Evolutionary conservation across 805 yeast species (phyloP).

Genomic region (Hanseniaspora valbyensis): DNA sequence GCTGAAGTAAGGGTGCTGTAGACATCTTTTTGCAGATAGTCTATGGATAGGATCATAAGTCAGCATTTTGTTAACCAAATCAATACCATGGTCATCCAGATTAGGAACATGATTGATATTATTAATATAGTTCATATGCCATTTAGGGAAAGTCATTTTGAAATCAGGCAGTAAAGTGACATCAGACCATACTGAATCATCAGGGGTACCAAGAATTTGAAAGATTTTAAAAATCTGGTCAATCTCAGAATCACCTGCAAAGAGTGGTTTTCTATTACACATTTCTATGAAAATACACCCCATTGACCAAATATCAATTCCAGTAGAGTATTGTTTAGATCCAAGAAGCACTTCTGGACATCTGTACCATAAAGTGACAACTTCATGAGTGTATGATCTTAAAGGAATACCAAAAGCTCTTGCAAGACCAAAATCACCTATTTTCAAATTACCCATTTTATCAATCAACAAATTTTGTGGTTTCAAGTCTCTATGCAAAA

Average conservation of each 20-base stretch:
- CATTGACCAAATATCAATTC: conserved; percentile 97
- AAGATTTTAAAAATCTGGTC: conserved; percentile 89
- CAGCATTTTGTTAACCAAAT: conserved; percentile 64
- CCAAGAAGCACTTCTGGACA: conserved; percentile 96
- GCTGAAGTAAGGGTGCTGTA: conserved; percentile 57
- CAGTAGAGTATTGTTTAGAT: conserved; percentile 88
- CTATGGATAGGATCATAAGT: conserved; percentile 89
- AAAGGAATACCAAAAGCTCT: conserved; percentile 97
- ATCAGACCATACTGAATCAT: conserved; percentile 96
- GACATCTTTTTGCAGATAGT: conserved; percentile 88
- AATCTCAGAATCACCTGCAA: conserved; percentile 93
- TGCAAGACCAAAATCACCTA: conserved; percentile 95
- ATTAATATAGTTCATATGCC: conserved; percentile 81
- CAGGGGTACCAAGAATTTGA: conserved; percentile 92
- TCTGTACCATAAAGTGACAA: conserved; percentile 94
- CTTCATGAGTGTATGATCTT: conserved; percentile 93
- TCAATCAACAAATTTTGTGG: conserved; percentile 90
- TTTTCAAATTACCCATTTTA: conserved; percentile 77
- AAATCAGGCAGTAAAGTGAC: conserved; percentile 80
- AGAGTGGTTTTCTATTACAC: conserved; percentile 95
- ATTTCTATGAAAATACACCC: conserved; percentile 97
- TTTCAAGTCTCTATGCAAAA: conserved; percentile 67
- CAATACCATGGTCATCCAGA: conserved; percentile 73
- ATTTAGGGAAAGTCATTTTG: conserved; percentile 70
- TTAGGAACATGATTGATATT: conserved; percentile 51